These are phyloP conservation scores for Stephanodiscus triporus DNA, from an alignment of 108 stramenopile species.

Conservation along the genomic window DNA sequence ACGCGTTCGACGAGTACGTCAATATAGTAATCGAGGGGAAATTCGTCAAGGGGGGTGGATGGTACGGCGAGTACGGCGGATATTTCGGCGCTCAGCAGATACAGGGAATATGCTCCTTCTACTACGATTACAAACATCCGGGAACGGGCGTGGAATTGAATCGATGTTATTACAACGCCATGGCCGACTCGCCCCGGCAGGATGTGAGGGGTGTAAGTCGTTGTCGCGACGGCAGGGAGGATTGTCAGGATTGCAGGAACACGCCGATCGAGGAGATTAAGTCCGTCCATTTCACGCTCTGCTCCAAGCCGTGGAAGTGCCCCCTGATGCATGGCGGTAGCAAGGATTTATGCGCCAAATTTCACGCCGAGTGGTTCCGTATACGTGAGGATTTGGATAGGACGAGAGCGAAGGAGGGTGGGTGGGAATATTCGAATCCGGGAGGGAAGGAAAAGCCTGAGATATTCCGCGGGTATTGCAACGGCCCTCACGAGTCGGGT, in stretches of 20 bases:
- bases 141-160: constrained; percentile 73
- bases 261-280: constrained; percentile 57
- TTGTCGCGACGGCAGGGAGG: constrained; percentile 50
- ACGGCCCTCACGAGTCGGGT: constrained; percentile 27
- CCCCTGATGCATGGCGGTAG: background rate
- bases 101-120: constrained; percentile 88
- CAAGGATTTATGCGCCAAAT: constrained; percentile 26
- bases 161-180: constrained; percentile 91
- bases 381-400: constrained; percentile 47
- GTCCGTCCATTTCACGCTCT: constrained; percentile 89
- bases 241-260: constrained; percentile 77
- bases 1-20: constrained; percentile 55
- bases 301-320: constrained; percentile 93
- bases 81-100: constrained; percentile 57
- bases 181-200: constrained; percentile 85
- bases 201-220: constrained; percentile 24
- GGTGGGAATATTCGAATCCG: constrained; percentile 7
- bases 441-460: constrained; percentile 37
- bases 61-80: constrained; percentile 69
- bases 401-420: constrained; percentile 6
- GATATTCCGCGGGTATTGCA: constrained; percentile 53
- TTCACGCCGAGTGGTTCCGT: constrained; percentile 53
- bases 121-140: constrained; percentile 67
- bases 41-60: constrained; percentile 49
- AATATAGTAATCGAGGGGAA: constrained; percentile 60